phyloP scores from a whole-genome alignment of 306 rosid genomes.

The Prunus mume region DNA sequence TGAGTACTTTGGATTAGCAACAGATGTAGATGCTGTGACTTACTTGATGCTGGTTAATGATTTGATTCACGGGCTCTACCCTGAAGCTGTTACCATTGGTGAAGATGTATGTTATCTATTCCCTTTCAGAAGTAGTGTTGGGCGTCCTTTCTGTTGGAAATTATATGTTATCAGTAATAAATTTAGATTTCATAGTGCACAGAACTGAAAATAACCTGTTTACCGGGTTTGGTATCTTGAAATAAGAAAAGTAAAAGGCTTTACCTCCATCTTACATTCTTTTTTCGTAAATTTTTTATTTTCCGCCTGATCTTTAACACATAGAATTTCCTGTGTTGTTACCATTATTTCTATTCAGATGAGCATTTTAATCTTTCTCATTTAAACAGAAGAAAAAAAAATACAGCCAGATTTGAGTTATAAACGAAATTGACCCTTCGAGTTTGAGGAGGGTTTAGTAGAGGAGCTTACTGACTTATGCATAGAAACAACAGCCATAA shows the following conservation, averaged over 20 bases:
- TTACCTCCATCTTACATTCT: background rate
- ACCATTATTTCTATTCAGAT: background rate
- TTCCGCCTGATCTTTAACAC: background rate
- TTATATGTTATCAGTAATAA: background rate
- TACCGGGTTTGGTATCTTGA: background rate
- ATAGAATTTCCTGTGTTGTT: background rate
- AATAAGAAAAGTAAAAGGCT: background rate
- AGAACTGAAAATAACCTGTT: background rate
- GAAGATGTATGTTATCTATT: conserved; percentile 80
- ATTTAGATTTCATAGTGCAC: background rate
- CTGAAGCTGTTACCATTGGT: conserved; percentile 85
- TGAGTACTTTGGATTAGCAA: conserved; percentile 82
- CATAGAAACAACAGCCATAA: background rate
- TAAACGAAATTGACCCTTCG: background rate
- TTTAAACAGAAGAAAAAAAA: background rate
- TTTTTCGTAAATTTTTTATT: background rate
- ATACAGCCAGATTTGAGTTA: background rate
- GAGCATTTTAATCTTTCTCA: background rate
- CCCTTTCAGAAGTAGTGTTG: conserved; percentile 19
- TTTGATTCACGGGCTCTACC: conserved; percentile 91
- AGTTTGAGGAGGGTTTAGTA: background rate
- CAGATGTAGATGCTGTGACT: conserved; percentile 91
- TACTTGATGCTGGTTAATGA: conserved; percentile 97
- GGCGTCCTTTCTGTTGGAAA: background rate
- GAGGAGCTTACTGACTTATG: background rate